Evolutionary conservation across 1,284 basidiomycete genomes (phyloP), one percentile per base, ranked within the genome.

Genomic region (Marasmius sp.): DNA sequence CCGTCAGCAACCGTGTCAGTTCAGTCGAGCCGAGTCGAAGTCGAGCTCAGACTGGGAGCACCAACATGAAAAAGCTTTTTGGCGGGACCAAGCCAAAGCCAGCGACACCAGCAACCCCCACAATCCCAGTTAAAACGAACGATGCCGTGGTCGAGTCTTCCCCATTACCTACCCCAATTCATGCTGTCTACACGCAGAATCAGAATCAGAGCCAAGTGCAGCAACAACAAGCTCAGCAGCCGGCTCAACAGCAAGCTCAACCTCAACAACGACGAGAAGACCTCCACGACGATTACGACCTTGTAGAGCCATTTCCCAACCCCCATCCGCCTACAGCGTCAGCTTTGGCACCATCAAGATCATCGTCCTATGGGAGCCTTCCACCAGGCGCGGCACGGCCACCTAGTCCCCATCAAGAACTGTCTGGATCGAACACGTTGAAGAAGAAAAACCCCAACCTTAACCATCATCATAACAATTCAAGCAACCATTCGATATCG

Each of bases 61-160:
- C 27, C 12, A 37, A 3, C 27, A 84, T 84, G 82, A 83, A 77
- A 75, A 83, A 79, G 70, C 72, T 84, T 47, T 85, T 84, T 57
- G 74, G 72, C 38, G 73, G 82, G 58, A 82, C 83, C 67, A 85
- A 82, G 61, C 68, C 69, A 54, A 84, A 81, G 65, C 58, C 69
- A 6, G 62, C 72, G 65, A 63, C 27, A 60, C 66, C 62, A 65
- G 72, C 33, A 27, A 16, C 43, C 18, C 18, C 20, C 7, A 27
- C 22, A 51, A 3, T 27, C 16, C 20, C 22, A 62, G n/a, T 65
- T 68, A 57, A 71, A 74, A 59, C 62, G 66, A 62, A 80, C 80
- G 63, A 72, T 76, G 58, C 59, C 60, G 61, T 18, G 62, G 27
- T 27, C 27, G 27, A 27, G 27, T 27, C 27, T 27, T 61, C 59